Percentiles rank a stretch among this genome's conserved stretches.
Evolutionary conservation across 305 asterid species (phyloP).

Genomic region (Plantago rigida): DNA sequence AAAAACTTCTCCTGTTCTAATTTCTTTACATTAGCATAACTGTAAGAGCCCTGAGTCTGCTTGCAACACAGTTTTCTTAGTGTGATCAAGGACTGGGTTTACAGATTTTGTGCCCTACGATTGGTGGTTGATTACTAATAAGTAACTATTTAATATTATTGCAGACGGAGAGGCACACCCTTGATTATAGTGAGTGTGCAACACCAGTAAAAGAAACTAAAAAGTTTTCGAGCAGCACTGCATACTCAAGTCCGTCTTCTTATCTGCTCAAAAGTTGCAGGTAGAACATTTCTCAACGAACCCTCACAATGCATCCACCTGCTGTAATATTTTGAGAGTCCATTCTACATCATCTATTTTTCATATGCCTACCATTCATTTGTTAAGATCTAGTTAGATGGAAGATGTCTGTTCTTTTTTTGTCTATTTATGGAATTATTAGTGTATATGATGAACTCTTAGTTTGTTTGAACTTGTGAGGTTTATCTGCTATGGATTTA

Average conservation of each 20-base stretch:
- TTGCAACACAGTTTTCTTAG: too few species aligned
- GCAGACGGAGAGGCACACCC: constrained; percentile 75
- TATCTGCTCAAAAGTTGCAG: constrained; percentile 68
- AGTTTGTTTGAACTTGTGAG: constrained; percentile 9
- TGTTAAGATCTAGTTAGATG: background rate
- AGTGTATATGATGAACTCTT: constrained; percentile 5
- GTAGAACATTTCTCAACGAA: constrained; percentile 21
- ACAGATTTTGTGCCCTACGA: too few species aligned
- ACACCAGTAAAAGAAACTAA: constrained; percentile 55
- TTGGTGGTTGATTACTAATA: background rate
- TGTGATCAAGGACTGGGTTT: too few species aligned
- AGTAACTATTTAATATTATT: constrained; percentile 12
- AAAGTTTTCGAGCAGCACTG: constrained; percentile 30
- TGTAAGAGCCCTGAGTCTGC: too few species aligned
- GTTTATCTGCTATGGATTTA: background rate
- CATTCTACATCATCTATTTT: constrained; percentile 20
- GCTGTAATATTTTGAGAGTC: constrained; percentile 13
- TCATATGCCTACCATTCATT: constrained; percentile 23
- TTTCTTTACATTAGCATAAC: background rate
- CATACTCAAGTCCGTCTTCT: constrained; percentile 61
- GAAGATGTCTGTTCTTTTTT: background rate
- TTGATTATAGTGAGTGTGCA: constrained; percentile 79
- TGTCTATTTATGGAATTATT: constrained; percentile 1
- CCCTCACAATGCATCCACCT: constrained; percentile 1
- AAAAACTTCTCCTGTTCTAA: background rate